These are phyloP conservation scores for Talaromyces borbonicus DNA, from an alignment of 495 filamentous ascomycete genomes.

Conservation along the genomic window DNA sequence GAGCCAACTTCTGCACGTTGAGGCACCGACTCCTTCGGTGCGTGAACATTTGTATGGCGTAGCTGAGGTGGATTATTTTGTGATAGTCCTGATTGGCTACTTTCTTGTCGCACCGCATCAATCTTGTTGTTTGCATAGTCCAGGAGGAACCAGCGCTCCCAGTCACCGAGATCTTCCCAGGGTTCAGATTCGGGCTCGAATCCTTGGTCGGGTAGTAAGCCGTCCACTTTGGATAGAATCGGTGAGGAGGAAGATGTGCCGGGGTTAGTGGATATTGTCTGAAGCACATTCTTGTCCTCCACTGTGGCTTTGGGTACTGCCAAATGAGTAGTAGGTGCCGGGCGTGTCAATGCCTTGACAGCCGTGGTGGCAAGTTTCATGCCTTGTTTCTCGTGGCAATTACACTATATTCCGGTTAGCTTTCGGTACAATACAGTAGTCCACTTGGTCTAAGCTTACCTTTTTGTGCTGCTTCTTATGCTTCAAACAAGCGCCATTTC, in stretches of 20 bases:
- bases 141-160: not conserved
- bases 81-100: too few relatives aligned
- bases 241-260: not conserved
- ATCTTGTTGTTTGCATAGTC: not conserved
- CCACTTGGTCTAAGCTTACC: conserved; percentile 17
- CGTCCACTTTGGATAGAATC: not conserved
- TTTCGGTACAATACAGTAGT: not conserved
- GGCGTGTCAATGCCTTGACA: not conserved
- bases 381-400: conserved; percentile 26
- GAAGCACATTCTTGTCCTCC: too few relatives aligned
- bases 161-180: not conserved
- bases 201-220: not conserved
- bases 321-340: too few relatives aligned
- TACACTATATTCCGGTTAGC: conserved; percentile 28
- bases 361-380: not conserved
- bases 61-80: too few relatives aligned
- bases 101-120: too few relatives aligned
- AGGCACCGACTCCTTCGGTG: too few relatives aligned
- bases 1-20: too few relatives aligned
- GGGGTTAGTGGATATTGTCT: not conserved
- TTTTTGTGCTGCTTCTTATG: conserved; percentile 40
- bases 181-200: not conserved
- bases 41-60: too few relatives aligned
- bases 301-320: not conserved
- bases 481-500: conserved; percentile 37